Evolutionary conservation across 2,329 filamentous ascomycete species (phyloP), one percentile per base, ranked within the genome.

Genomic region (Epichloe bromicola): DNA sequence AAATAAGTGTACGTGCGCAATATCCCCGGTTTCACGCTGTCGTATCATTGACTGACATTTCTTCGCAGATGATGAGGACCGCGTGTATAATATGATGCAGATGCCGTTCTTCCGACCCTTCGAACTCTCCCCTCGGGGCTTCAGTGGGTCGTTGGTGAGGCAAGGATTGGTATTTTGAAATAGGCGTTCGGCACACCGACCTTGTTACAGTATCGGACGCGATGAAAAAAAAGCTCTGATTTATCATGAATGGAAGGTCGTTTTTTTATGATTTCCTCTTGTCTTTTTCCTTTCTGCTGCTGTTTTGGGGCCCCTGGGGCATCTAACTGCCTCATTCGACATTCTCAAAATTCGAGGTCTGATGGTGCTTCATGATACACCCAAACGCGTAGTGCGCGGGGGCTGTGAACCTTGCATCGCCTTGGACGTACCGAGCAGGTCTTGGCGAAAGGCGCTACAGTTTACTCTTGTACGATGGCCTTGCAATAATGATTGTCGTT

Each of bases 151-250:
- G 78, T 71, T 73, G 78, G 81, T 69, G 71, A 74, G 71, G 75
- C 70, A 70, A 43, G 74, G 73, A 71, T 51, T 71, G 80, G 79
- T 72, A 85, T 80, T 75, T 80, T 98, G 93, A 97, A 83, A 89
- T 89, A 79, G 84, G 93, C 89, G 93, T 96, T 86, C 89, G 91
- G 88, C 93, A 96, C 91, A 95, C 78, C 68, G 78, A 83, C 85
- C 91, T 96, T 97, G 89, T 96, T 94, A 88, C 79, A 73, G 74
- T 73, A 78, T 88, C 90, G 91, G 83, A 95, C 91, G 93, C 90
- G 81, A 88, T 85, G 78, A 86, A 62, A 83, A 83, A 86, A 88
- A 85, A 94, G 86, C 88, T 96, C 91, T 97, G 91, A 97, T 69
- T 70, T 71, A 70, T 74, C 51, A 62, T 56, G 67, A 71, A 70